A percentile compares a stretch with the other conserved stretches of the same genome.
Evolutionary conservation across 139 green algal species (phyloP).

Genomic region (Tetraselmis chui): DNA sequence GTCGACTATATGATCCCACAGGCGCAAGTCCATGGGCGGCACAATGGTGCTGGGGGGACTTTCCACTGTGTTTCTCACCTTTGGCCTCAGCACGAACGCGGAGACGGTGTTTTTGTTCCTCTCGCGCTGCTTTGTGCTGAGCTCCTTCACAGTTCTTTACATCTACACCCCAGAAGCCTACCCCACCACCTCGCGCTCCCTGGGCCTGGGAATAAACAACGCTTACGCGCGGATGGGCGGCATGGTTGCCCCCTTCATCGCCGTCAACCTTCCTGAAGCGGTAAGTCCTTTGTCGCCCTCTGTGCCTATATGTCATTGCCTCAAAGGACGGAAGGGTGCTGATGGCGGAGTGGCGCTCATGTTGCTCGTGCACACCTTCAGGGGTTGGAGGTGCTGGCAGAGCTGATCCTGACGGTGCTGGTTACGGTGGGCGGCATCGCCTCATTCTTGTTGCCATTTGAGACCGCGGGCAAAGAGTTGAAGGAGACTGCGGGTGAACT

Average conservation of each 20-base stretch:
- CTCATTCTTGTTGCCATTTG: constrained; percentile 24
- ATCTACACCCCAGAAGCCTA: constrained; percentile 74
- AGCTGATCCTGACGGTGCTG: constrained; percentile 26
- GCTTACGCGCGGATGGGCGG: constrained; percentile 50
- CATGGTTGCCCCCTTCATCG: constrained; percentile 57
- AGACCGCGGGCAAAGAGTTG: constrained; percentile 31
- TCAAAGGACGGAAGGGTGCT: not conserved
- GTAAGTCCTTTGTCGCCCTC: not conserved
- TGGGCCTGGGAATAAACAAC: constrained; percentile 63
- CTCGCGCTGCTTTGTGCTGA: constrained; percentile 45
- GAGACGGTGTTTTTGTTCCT: constrained; percentile 49
- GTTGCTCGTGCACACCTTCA: no score
- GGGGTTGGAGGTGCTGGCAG: constrained; percentile 4
- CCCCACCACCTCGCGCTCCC: constrained; percentile 55
- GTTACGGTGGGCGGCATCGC: constrained; percentile 20
- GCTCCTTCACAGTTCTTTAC: constrained; percentile 61
- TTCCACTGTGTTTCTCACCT: not conserved
- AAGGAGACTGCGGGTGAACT: not conserved
- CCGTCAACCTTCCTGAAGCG: constrained; percentile 44
- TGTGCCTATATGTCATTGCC: no score
- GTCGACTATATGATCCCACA: no score
- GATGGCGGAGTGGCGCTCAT: no score
- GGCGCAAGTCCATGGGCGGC: not conserved
- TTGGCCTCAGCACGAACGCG: constrained; percentile 3
- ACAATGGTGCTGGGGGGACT: not conserved